These are phyloP conservation scores for Ilyonectria sp. DNA, from an alignment of 2,329 filamentous ascomycete species.

Conservation along the genomic window DNA sequence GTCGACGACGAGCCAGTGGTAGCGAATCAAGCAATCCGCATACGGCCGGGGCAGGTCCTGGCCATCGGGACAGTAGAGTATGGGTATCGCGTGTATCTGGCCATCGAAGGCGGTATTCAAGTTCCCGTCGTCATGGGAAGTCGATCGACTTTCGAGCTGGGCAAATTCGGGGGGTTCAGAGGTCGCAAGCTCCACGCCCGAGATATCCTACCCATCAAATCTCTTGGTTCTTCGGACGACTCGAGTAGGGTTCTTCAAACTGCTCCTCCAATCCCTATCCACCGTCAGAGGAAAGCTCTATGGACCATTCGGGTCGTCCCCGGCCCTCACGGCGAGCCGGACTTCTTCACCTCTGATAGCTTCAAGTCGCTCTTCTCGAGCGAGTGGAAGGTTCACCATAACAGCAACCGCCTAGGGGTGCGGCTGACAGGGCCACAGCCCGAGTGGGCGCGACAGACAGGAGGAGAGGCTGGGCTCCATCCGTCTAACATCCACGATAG, in stretches of 20 bases:
- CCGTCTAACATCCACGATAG: slow-evolving; percentile 60
- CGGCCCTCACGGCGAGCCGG: slow-evolving; percentile 57
- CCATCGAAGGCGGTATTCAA: slow-evolving; percentile 53
- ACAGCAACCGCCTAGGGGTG: slow-evolving; percentile 58
- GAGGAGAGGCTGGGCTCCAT: slow-evolving; percentile 57
- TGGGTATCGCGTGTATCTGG: slow-evolving; percentile 54
- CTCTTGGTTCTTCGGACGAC: not conserved
- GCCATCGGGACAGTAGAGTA: slow-evolving; percentile 43
- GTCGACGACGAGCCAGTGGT: slow-evolving; percentile 43
- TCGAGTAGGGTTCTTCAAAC: not conserved
- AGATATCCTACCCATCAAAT: slow-evolving; percentile 49
- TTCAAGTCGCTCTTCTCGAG: slow-evolving; percentile 51
- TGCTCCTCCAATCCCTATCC: slow-evolving; percentile 39
- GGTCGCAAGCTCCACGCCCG: slow-evolving; percentile 51
- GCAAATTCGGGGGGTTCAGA: slow-evolving; percentile 52
- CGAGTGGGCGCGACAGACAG: slow-evolving; percentile 55
- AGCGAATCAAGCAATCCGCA: slow-evolving; percentile 42
- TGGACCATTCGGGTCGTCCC: slow-evolving; percentile 55
- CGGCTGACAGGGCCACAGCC: slow-evolving; percentile 56
- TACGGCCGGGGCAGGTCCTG: slow-evolving; percentile 48
- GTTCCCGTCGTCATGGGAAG: slow-evolving; percentile 54
- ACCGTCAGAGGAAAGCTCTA: slow-evolving; percentile 42
- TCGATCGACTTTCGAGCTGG: slow-evolving; percentile 51
- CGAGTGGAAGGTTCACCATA: slow-evolving; percentile 58
- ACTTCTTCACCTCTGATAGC: slow-evolving; percentile 54